A percentile compares a stretch with the other conserved stretches of the same genome.
Evolutionary conservation across 2,329 filamentous ascomycete genomes (phyloP).

Genomic region (Lasiodiplodia citricola): DNA sequence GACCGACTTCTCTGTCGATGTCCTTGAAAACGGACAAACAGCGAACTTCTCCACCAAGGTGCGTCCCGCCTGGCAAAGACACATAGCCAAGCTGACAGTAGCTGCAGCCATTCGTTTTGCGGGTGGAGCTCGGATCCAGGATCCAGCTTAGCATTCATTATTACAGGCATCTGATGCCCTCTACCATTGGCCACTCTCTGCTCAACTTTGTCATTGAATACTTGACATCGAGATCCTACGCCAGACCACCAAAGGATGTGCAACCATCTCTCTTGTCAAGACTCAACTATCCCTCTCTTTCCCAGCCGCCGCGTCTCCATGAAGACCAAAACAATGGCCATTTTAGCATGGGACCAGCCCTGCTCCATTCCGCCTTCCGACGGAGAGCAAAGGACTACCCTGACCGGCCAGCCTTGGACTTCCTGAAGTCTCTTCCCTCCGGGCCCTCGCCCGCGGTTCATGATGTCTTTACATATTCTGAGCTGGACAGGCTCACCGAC

Average conservation of each 20-base stretch:
- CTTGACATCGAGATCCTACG: not conserved
- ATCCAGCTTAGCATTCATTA: constrained; percentile 18
- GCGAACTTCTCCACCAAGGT: constrained; percentile 17
- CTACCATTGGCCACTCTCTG: constrained; percentile 12
- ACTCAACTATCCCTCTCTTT: constrained; percentile 24
- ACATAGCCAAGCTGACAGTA: not conserved
- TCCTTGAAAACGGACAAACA: constrained; percentile 22
- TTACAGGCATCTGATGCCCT: constrained; percentile 11
- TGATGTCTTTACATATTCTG: constrained; percentile 16
- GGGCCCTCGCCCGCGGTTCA: constrained; percentile 1
- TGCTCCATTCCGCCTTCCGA: constrained; percentile 16
- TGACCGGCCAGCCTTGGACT: constrained; percentile 21
- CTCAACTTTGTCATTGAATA: constrained; percentile 3
- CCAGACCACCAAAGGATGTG: not conserved
- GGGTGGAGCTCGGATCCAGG: constrained; percentile 14
- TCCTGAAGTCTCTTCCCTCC: constrained; percentile 12
- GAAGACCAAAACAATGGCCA: constrained; percentile 8
- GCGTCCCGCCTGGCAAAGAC: not conserved
- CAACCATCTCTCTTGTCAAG: not conserved
- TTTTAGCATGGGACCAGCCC: not conserved
- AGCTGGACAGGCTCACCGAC: constrained; percentile 25
- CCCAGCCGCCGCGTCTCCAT: constrained; percentile 11
- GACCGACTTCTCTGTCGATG: constrained; percentile 23
- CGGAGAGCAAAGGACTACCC: constrained; percentile 16
- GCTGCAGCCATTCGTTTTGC: constrained; percentile 22